Percentiles rank a stretch among this genome's conserved stretches.
phyloP scores from a whole-genome alignment of 2,329 filamentous ascomycete genomes.

The Paecilomyces formosus region DNA sequence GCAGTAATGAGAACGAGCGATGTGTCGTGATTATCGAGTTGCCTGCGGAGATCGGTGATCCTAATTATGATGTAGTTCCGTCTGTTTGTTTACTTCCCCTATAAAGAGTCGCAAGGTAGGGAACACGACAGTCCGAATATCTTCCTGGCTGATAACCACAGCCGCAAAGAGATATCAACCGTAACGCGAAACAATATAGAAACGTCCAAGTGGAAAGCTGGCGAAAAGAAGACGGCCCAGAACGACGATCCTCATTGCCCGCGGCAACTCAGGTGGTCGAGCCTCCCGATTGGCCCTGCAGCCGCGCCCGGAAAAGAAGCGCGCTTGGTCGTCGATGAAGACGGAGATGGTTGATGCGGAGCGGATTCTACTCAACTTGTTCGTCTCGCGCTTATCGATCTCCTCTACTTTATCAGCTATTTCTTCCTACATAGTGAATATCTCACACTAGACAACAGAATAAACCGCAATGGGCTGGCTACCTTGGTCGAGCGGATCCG shows the following conservation, averaged over 20 bases:
- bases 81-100: background rate
- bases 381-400: background rate
- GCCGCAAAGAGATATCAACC: background rate
- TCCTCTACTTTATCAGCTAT: background rate
- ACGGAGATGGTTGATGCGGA: background rate
- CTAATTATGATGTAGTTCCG: background rate
- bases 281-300: background rate
- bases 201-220: background rate
- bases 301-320: background rate
- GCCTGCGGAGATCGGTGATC: background rate
- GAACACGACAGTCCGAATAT: background rate
- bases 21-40: background rate
- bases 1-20: background rate
- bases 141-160: background rate
- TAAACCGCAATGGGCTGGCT: conserved; percentile 46
- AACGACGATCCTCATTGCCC: background rate
- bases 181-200: background rate
- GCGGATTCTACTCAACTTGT: background rate
- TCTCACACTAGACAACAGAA: background rate
- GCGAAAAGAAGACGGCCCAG: background rate
- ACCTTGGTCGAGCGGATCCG: conserved; percentile 38
- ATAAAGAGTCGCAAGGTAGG: background rate
- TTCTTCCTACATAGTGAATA: background rate
- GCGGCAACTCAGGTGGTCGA: background rate
- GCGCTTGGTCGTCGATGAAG: background rate